phyloP scores from a whole-genome alignment of 495 filamentous ascomycete genomes.

The Penicillium mononematosum region DNA sequence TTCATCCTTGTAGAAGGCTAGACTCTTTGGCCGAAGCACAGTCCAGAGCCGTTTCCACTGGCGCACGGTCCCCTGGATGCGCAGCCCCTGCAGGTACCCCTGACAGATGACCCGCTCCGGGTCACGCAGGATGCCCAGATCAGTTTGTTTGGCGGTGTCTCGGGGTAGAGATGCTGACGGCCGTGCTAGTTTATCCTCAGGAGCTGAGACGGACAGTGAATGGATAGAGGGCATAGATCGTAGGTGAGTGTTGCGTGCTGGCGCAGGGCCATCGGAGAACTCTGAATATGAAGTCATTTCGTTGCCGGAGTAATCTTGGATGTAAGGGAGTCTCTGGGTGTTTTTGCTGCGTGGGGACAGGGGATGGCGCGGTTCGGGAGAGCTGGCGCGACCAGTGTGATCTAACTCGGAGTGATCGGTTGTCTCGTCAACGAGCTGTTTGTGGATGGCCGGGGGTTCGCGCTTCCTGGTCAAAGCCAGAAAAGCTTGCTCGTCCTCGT shows the following conservation, averaged over 20 bases:
- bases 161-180: constrained; percentile 26
- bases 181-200: constrained; percentile 27
- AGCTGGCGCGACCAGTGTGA: constrained; percentile 39
- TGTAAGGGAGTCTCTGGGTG: constrained; percentile 46
- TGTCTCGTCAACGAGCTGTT: constrained; percentile 44
- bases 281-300: constrained; percentile 89
- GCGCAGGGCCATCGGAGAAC: constrained; percentile 66
- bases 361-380: constrained; percentile 42
- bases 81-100: constrained; percentile 82
- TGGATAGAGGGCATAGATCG: constrained; percentile 39
- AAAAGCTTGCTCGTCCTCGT: constrained; percentile 82
- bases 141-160: constrained; percentile 58
- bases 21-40: constrained; percentile 80
- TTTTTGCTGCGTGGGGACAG: constrained; percentile 27
- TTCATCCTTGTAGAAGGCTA: constrained; percentile 92
- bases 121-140: constrained; percentile 56
- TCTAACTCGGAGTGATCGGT: constrained; percentile 47
- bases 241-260: constrained; percentile 26
- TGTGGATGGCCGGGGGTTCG: constrained; percentile 34
- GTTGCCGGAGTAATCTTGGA: constrained; percentile 80
- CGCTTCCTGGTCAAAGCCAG: constrained; percentile 52
- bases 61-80: constrained; percentile 79
- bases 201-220: constrained; percentile 32
- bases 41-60: constrained; percentile 96
- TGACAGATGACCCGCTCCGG: constrained; percentile 83